A percentile compares a stretch with the other conserved stretches of the same genome.
Evolutionary conservation across 345 rosid species (phyloP).

Genomic region (Eucalyptus urophylla): DNA sequence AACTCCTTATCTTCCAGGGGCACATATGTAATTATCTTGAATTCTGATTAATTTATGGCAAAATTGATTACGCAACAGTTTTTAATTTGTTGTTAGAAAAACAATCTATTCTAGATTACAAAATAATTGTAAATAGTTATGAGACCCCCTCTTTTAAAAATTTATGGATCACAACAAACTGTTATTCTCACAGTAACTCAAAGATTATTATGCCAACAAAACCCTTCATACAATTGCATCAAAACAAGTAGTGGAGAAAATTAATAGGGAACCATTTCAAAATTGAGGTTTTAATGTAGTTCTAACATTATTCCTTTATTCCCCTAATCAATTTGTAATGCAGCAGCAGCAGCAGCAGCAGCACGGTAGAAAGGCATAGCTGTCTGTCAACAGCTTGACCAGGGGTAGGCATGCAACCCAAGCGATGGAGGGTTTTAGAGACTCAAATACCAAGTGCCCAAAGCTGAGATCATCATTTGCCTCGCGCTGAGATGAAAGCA

Average conservation of each 20-base stretch:
- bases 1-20: not conserved
- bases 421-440: not conserved
- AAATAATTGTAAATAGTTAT: too few relatives aligned
- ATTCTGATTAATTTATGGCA: not conserved
- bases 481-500: not conserved
- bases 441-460: not conserved
- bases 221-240: rapidly evolving
- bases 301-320: not conserved
- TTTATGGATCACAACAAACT: rapidly evolving
- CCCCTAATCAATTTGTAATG: not conserved
- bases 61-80: too few relatives aligned
- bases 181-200: rapidly evolving
- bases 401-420: not conserved
- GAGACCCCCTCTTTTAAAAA: rapidly evolving
- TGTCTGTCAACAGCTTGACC: not conserved
- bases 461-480: not conserved
- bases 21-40: not conserved
- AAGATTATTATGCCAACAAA: rapidly evolving
- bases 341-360: not conserved
- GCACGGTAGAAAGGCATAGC: not conserved
- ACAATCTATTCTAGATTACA: rapidly evolving
- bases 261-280: not conserved
- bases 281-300: not conserved
- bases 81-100: too few relatives aligned
- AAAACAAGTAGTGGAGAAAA: not conserved